Percentiles rank a stretch among this genome's conserved stretches.
These are phyloP conservation scores for Penicillium occitanis DNA, from an alignment of 2,329 filamentous ascomycete genomes.

Conservation along the genomic window DNA sequence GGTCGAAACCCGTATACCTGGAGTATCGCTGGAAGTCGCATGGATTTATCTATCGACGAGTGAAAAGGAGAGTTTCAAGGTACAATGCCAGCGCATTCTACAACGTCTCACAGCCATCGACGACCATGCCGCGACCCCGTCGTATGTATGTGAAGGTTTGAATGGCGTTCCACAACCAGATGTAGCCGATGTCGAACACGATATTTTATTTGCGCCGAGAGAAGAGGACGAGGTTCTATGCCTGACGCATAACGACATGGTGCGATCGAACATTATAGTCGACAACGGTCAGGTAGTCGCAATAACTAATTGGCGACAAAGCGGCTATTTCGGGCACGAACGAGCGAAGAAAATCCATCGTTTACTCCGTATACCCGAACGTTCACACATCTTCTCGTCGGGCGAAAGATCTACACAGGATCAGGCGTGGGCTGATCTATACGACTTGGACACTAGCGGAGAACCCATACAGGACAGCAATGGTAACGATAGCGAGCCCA, in stretches of 20 bases:
- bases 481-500: slow-evolving; percentile 21
- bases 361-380: slow-evolving; percentile 31
- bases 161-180: slow-evolving; percentile 32
- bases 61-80: slow-evolving; percentile 37
- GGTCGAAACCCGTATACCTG: slow-evolving; percentile 42
- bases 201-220: slow-evolving; percentile 36
- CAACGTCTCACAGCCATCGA: slow-evolving; percentile 32
- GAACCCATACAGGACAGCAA: slow-evolving; percentile 10
- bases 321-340: slow-evolving; percentile 41
- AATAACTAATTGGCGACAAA: slow-evolving; percentile 40
- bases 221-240: slow-evolving; percentile 29
- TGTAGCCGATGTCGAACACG: slow-evolving; percentile 29
- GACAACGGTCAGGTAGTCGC: slow-evolving; percentile 40
- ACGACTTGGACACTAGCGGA: slow-evolving; percentile 30
- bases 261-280: slow-evolving; percentile 40
- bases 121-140: slow-evolving; percentile 29
- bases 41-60: slow-evolving; percentile 38
- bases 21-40: slow-evolving; percentile 41
- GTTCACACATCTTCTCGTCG: slow-evolving; percentile 21
- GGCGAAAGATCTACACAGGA: slow-evolving; percentile 24
- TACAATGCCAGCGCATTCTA: slow-evolving; percentile 38
- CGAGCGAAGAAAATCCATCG: slow-evolving; percentile 37
- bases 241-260: slow-evolving; percentile 41
- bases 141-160: slow-evolving; percentile 36
- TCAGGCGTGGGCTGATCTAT: slow-evolving; percentile 39